Conservation (phyloP, 805 yeast species). For the Ascoidea rubescens region DNA sequence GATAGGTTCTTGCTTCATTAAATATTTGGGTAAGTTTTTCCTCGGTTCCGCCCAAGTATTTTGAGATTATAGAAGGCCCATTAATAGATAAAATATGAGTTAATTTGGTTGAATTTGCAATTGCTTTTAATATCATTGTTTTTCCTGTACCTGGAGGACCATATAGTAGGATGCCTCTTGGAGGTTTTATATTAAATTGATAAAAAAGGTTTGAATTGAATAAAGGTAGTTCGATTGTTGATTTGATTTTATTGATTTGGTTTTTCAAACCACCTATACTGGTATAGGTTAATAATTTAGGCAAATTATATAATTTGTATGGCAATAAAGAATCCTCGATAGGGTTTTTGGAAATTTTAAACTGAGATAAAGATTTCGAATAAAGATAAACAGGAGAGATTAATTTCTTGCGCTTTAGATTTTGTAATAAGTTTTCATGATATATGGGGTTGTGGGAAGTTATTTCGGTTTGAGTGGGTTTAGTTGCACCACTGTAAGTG, state of each 20-base stretch:
- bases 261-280: slow-evolving; percentile 66
- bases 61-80: slow-evolving; percentile 87
- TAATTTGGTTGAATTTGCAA: slow-evolving; percentile 54
- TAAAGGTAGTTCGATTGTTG: slow-evolving; percentile 70
- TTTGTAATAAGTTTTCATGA: slow-evolving; percentile 21
- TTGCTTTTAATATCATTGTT: slow-evolving; percentile 72
- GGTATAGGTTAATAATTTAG: slow-evolving; percentile 29
- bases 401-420: slow-evolving; percentile 19
- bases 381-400: slow-evolving; percentile 36
- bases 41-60: slow-evolving; percentile 91
- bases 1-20: slow-evolving; percentile 71
- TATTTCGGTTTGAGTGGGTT: slow-evolving; percentile 10
- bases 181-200: slow-evolving; percentile 83
- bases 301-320: slow-evolving; percentile 28
- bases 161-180: slow-evolving; percentile 82
- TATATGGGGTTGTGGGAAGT: slow-evolving; percentile 3
- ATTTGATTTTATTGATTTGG: slow-evolving; percentile 46
- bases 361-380: slow-evolving; percentile 16
- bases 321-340: slow-evolving; percentile 10
- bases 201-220: slow-evolving; percentile 63
- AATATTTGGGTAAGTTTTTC: slow-evolving; percentile 69
- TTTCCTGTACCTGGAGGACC: slow-evolving; percentile 99
- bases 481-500: slow-evolving; percentile 10
- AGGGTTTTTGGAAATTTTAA: slow-evolving; percentile 11
- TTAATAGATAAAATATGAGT: slow-evolving; percentile 80